phyloP scores from a whole-genome alignment of 768 basidiomycete genomes.

The Lactarius trivialis region DNA sequence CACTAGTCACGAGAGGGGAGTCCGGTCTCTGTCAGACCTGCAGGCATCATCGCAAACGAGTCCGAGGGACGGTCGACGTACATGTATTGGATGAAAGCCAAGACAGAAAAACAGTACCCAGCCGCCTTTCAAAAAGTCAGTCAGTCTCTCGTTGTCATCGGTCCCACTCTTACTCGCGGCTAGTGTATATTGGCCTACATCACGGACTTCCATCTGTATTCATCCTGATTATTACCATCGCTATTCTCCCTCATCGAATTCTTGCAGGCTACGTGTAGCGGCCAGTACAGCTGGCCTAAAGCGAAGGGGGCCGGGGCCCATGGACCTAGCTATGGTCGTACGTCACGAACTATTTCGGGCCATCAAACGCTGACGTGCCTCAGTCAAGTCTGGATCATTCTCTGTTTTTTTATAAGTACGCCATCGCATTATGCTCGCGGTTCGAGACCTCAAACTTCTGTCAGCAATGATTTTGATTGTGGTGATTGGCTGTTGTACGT shows the following conservation, averaged over 20 bases:
- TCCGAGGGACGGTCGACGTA: slow-evolving; percentile 43
- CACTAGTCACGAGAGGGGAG: slow-evolving; percentile 58
- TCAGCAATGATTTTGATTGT: slow-evolving; percentile 66
- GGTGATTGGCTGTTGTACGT: slow-evolving; percentile 78
- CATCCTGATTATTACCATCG: background rate
- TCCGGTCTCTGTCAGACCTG: slow-evolving; percentile 61
- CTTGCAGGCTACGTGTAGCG: slow-evolving; percentile 49
- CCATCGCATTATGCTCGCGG: background rate
- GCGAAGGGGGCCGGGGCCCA: slow-evolving; percentile 32
- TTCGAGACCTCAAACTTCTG: slow-evolving; percentile 2
- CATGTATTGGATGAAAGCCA: slow-evolving; percentile 80
- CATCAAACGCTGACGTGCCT: slow-evolving; percentile 1
- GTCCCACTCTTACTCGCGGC: background rate
- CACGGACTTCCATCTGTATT: slow-evolving; percentile 71
- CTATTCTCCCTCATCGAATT: slow-evolving; percentile 16
- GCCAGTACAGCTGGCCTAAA: slow-evolving; percentile 49
- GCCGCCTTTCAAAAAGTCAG: slow-evolving; percentile 70
- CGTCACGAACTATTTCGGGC: slow-evolving; percentile 24
- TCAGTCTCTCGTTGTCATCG: background rate
- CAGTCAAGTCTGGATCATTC: slow-evolving; percentile 75
- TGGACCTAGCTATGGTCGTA: slow-evolving; percentile 58
- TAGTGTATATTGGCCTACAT: slow-evolving; percentile 77
- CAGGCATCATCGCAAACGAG: slow-evolving; percentile 36
- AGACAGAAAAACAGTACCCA: slow-evolving; percentile 58
- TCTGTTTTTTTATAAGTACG: slow-evolving; percentile 73